Conservation (phyloP, 2,329 filamentous ascomycete genomes). For the Sphaceloma murrayae region DNA sequence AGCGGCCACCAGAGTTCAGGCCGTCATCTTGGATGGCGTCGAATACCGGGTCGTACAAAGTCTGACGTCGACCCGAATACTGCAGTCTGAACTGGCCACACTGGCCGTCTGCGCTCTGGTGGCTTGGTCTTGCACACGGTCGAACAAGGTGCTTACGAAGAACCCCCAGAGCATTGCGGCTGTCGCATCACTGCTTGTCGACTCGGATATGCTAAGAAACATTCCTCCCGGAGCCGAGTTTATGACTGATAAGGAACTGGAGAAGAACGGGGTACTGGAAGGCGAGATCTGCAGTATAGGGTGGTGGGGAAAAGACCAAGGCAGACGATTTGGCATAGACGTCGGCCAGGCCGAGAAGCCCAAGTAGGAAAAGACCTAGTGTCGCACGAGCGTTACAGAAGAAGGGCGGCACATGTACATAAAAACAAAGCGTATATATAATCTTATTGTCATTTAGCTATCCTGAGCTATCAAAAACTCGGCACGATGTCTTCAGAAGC, state of each 20-base stretch:
- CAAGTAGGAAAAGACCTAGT: no score
- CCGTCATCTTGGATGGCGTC: not conserved
- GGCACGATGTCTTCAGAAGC: no score
- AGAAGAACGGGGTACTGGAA: constrained; percentile 14
- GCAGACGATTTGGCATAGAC: constrained; percentile 16
- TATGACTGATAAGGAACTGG: constrained; percentile 16
- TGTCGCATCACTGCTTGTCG: constrained; percentile 22
- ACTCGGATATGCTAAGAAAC: constrained; percentile 19
- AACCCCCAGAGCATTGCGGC: constrained; percentile 26
- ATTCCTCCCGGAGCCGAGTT: constrained; percentile 18
- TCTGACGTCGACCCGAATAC: not conserved
- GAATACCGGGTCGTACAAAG: not conserved
- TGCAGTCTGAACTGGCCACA: not conserved
- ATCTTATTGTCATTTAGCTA: no score
- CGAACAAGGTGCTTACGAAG: constrained; percentile 21
- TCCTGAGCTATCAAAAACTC: no score
- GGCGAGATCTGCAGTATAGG: constrained; percentile 17
- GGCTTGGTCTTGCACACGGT: not conserved
- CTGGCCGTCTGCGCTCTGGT: not conserved
- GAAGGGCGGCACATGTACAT: no score
- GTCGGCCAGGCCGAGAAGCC: constrained; percentile 16
- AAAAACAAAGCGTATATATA: not conserved
- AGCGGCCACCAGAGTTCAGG: not conserved
- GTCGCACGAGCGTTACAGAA: no score
- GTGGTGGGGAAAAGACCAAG: constrained; percentile 10